Percentiles rank a stretch among this genome's conserved stretches.
Conservation (phyloP, 306 rosid genomes). For the Cucurbita argyrosperma region DNA sequence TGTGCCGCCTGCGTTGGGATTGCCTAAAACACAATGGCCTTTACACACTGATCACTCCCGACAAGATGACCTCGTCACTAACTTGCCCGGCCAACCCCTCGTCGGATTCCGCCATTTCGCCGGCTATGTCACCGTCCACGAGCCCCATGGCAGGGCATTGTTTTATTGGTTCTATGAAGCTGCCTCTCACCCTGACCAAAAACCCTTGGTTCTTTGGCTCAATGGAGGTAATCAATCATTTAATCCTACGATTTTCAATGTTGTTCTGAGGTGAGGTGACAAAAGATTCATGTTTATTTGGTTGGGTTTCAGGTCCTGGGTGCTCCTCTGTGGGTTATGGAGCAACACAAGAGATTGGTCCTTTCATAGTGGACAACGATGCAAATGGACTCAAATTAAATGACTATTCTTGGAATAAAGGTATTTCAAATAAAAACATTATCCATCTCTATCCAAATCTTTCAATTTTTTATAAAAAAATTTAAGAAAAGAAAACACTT, state of each 20-base stretch:
- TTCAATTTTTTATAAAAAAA: too few species aligned
- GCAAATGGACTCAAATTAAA: constrained; percentile 46
- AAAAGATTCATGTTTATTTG: not conserved
- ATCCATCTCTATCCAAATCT: not conserved
- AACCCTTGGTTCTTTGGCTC: constrained; percentile 80
- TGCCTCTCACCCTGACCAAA: constrained; percentile 27
- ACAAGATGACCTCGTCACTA: constrained; percentile 37
- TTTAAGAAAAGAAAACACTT: not conserved
- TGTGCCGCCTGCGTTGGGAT: constrained; percentile 18
- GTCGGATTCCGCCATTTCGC: constrained; percentile 52
- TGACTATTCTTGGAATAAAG: constrained; percentile 63
- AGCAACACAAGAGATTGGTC: constrained; percentile 95
- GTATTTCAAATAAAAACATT: constrained; percentile 12
- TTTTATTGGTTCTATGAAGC: constrained; percentile 86
- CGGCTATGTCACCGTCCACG: constrained; percentile 48
- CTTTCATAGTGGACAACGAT: constrained; percentile 57
- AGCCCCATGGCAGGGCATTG: constrained; percentile 47
- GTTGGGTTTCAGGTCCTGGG: constrained; percentile 64
- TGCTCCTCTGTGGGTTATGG: constrained; percentile 97
- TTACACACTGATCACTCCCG: constrained; percentile 9
- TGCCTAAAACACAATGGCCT: constrained; percentile 26
- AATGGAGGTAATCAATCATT: constrained; percentile 45
- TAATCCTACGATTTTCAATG: not conserved
- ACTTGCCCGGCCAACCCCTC: constrained; percentile 64
- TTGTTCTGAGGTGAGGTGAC: constrained; percentile 1